These are phyloP conservation scores for Coleophoma eucalyptorum DNA, from an alignment of 2,329 filamentous ascomycete genomes.

Conservation along the genomic window DNA sequence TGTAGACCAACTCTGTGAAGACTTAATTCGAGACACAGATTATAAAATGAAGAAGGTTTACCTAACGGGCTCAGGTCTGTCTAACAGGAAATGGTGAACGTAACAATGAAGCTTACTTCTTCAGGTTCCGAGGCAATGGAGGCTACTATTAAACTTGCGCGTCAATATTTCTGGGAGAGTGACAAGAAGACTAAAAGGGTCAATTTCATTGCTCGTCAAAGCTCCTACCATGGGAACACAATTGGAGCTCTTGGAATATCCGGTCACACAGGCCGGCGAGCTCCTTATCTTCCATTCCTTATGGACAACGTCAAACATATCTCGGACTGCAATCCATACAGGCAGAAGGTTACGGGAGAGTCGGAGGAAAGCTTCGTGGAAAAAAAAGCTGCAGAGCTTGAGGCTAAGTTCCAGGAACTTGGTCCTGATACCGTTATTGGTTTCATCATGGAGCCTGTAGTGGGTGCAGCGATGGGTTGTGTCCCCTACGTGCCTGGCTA, in stretches of 20 bases:
- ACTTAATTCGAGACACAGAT: slow-evolving; percentile 34
- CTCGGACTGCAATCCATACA: slow-evolving; percentile 61
- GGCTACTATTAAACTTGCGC: slow-evolving; percentile 61
- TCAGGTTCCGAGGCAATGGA: slow-evolving; percentile 66
- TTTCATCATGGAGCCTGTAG: slow-evolving; percentile 65
- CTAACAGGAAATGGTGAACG: neutral
- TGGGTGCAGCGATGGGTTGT: slow-evolving; percentile 67
- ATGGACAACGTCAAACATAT: slow-evolving; percentile 50
- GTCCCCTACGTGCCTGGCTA: slow-evolving; percentile 65
- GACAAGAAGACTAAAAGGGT: slow-evolving; percentile 38
- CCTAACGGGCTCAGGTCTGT: slow-evolving; percentile 52
- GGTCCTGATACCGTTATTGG: slow-evolving; percentile 61
- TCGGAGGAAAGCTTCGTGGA: slow-evolving; percentile 50
- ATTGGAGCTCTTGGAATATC: slow-evolving; percentile 57
- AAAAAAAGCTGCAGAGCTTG: slow-evolving; percentile 57
- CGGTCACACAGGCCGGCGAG: slow-evolving; percentile 55
- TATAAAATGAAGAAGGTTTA: slow-evolving; percentile 49
- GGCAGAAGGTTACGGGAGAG: slow-evolving; percentile 46
- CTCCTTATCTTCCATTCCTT: slow-evolving; percentile 54
- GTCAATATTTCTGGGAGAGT: slow-evolving; percentile 62
- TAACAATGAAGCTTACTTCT: slow-evolving; percentile 5
- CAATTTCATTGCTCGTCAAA: slow-evolving; percentile 60
- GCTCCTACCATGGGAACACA: slow-evolving; percentile 70
- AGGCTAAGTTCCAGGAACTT: slow-evolving; percentile 55
- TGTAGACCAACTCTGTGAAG: slow-evolving; percentile 42